Base-by-base conservation (phyloP, 306 rosid species). In the Biancaea sappan region DNA sequence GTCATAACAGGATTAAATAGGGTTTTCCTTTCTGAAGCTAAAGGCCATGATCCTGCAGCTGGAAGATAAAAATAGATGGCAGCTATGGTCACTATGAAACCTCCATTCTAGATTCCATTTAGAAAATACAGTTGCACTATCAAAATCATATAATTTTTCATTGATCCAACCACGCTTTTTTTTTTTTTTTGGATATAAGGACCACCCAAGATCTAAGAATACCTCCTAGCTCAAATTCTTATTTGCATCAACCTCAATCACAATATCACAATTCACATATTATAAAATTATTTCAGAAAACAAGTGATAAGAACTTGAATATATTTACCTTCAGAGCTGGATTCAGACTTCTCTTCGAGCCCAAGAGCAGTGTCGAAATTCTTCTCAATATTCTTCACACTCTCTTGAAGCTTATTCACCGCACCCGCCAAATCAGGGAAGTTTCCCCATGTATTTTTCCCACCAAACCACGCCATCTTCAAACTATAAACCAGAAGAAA, bases 351-450 rank as follows among this genome's bases (percentile, higher is more conserved):
- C 66, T 87, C 99, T 65, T 95, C 99, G 3, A 87, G 83, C 7
- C 99, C 98, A 14, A 95, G 97, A 68, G 99, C 99, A 52, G 35
- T 86, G 71, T 95, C 99, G 32, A 95, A 95, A 81, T 95, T 95
- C 96, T 95, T 95, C 86, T 95, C 99, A 19, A 95, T 95, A 80
- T 71, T 95, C 91, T 95, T 95, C 22, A 95, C 99, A 83, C 99
- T 95, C 89, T 95, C 99, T 76, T 95, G 99, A 70, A 95, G 88
- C 91, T 95, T 95, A 78, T 95, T 95, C 28, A 95, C 99, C 8
- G 98, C 98, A 25, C 99, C 99, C 46, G 99, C 91, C 77, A 95
- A 83, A 90, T 95, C 99, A 40, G 97, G 87, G 77, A 95, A 90
- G 85, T 86, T 92, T 73, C 98, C 94, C 93, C 96, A 85, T 2